phyloP scores from a whole-genome alignment of 2,329 filamentous ascomycete species.

The Allantophomopsis cytisporea region DNA sequence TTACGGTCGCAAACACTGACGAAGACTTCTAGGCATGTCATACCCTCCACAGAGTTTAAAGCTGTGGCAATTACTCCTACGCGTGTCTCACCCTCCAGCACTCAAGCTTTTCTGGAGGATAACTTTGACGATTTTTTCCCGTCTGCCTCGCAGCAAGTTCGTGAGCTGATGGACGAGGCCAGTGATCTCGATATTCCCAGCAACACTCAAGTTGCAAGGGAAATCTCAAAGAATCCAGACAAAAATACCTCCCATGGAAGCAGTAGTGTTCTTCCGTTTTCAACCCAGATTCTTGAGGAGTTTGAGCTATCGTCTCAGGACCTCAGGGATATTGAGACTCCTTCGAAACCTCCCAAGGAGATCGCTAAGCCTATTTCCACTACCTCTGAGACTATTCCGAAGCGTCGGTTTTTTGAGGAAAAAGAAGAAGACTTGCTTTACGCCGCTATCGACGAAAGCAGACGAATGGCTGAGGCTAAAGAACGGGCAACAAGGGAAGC shows the following conservation, averaged over 20 bases:
- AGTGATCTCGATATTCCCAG: slow-evolving; percentile 10
- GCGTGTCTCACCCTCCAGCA: slow-evolving; percentile 22
- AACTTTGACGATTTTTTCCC: slow-evolving; percentile 40
- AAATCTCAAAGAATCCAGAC: slow-evolving; percentile 5
- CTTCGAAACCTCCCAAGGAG: slow-evolving; percentile 4
- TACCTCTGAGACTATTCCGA: background rate
- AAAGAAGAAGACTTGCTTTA: slow-evolving; percentile 13
- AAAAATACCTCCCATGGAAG: background rate
- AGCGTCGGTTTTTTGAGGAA: slow-evolving; percentile 13
- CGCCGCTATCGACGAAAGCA: slow-evolving; percentile 12
- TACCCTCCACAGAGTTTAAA: no score
- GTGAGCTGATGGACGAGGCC: slow-evolving; percentile 32
- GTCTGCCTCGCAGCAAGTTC: slow-evolving; percentile 38
- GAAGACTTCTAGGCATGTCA: no score
- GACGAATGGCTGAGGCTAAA: slow-evolving; percentile 1
- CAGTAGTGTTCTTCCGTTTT: slow-evolving; percentile 11
- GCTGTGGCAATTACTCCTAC: no score
- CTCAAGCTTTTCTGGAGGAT: slow-evolving; percentile 34
- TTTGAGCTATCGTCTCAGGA: slow-evolving; percentile 31
- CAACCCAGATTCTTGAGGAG: slow-evolving; percentile 20
- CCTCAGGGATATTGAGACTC: slow-evolving; percentile 25
- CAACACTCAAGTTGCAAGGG: slow-evolving; percentile 10
- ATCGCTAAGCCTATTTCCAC: background rate
- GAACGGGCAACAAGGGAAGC: background rate
- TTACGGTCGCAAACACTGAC: no score